Base-by-base conservation (phyloP, 2,329 filamentous ascomycete species). In the Aspergillus sp. region DNA sequence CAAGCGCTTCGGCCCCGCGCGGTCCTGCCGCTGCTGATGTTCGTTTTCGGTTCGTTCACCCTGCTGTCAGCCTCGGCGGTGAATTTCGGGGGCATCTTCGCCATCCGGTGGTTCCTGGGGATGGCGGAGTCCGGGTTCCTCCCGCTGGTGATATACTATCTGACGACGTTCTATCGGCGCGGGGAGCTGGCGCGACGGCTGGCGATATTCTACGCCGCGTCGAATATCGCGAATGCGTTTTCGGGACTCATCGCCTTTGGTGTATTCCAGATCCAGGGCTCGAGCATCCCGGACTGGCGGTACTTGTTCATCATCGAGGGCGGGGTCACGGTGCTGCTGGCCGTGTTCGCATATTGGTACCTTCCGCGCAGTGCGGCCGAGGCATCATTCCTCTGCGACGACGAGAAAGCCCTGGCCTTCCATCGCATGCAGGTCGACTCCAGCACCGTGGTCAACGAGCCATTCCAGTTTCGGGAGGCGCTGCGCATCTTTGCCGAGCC, bases 391-490 rank as follows among this genome's bases (percentile, higher is more conserved):
- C 72, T 89, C 19, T 80, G 65, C 47, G 72, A 77, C 2, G 79
- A 81, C 1, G 83, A 90, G 61, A 83, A 81, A 57, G 70, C 73
- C 6, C 74, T 89, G 0, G 86, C 85, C 3, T 83, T 80, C 57
- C 79, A 81, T 57, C 81, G 86, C n/a, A 85, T 89, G 52, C 82
- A 85, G 52, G 76, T 87, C 44, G 86, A 91, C 61, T 84, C 80
- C 5, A 88, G 83, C 2, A 80, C 83, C 0, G 70, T 77, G 0
- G 79, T 81, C 12, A 76, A 79, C 53, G 76, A 79, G 48, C 64
- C 74, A 42, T 80, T 81, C 60, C 65, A 69, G 35, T 59, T 81
- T 30, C 70, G 70, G 32, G 72, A 78, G 35, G 71, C 77, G 1
- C 52, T 80, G 6, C 61, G 60, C 5, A 75, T 81, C 52, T 75